Base-by-base conservation (phyloP, 2,329 filamentous ascomycete species). In the Ilyonectria sp. region DNA sequence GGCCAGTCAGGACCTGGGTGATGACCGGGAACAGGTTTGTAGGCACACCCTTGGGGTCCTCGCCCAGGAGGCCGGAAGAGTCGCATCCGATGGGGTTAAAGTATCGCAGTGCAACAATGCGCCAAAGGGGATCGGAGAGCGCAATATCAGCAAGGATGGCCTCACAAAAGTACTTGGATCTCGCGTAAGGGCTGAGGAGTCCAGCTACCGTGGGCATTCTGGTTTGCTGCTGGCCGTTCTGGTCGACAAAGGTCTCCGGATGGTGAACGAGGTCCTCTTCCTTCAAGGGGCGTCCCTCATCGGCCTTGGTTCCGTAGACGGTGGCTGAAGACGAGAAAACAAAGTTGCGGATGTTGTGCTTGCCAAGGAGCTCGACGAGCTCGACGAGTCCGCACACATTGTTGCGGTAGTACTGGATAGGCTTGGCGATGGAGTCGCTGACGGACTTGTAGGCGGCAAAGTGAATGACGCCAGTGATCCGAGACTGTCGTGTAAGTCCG, bases 11-110 rank as follows among this genome's bases (percentile, higher is more conserved):
- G 8, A 91, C 89, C 60, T 89, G 87, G 55, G 89, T 85, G 46
- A 92, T 86, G 7, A 91, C 87, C 0, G 90, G 90, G 68, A 92
- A 87, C 43, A 92, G 83, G 74, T 92, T 92, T 44, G 87, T 90
- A 9, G 90, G 88, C 40, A 83, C 85, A 64, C 86, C 86, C 62
- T 86, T 84, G 26, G 90, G 90, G 76, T 91, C 88, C 79, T 92
- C 90, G 19, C 90, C 88, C 11, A 92, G 81, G 7, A 90, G 80
- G 17, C 90, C 90, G 3, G 89, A 91, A 29, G 87, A 82, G 74
- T 92, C 88, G 76, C 89, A 91, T 8, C 90, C 90, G 60, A 91
- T 87, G 1, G 90, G 90, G 69, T 92, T 92, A 81, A 92, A 92
- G 79, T 92, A 92, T 33, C 90, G 85, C 31, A 92, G 82, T 5